Conservation (phyloP, 352 stramenopile species). For the Phytopythium delawarense region DNA sequence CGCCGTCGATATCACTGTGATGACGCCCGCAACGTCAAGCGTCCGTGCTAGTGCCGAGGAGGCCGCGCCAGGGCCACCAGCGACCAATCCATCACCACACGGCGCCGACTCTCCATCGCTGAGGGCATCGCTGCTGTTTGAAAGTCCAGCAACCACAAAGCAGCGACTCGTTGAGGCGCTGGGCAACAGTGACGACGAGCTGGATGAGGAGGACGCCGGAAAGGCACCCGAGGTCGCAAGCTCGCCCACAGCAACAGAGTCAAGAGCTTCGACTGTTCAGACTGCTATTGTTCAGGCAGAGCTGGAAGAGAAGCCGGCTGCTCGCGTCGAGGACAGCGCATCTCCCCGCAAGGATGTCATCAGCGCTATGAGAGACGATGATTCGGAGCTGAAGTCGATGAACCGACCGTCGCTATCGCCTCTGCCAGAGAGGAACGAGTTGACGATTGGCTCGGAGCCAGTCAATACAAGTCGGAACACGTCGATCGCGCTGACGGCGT, state of each 20-base stretch:
- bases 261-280: not conserved
- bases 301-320: not conserved
- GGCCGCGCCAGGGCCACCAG: not conserved
- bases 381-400: not conserved
- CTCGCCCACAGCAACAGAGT: not conserved
- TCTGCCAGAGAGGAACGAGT: not conserved
- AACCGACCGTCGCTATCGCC: not conserved
- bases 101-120: constrained; percentile 18
- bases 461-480: not conserved
- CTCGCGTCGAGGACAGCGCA: not conserved
- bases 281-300: not conserved
- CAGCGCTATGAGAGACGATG: no score
- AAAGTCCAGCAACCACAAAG: constrained; percentile 47
- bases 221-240: not conserved
- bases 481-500: not conserved
- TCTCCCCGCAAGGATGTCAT: not conserved
- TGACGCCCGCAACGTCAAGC: constrained; percentile 2
- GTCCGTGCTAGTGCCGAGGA: not conserved
- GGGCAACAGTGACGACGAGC: constrained; percentile 46
- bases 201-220: constrained; percentile 21
- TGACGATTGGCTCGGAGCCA: not conserved
- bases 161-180: constrained; percentile 44
- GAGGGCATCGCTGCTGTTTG: constrained; percentile 26
- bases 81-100: not conserved
- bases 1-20: not conserved